Conservation (phyloP, 495 filamentous ascomycete genomes). For the Pyrenula massariospora region DNA sequence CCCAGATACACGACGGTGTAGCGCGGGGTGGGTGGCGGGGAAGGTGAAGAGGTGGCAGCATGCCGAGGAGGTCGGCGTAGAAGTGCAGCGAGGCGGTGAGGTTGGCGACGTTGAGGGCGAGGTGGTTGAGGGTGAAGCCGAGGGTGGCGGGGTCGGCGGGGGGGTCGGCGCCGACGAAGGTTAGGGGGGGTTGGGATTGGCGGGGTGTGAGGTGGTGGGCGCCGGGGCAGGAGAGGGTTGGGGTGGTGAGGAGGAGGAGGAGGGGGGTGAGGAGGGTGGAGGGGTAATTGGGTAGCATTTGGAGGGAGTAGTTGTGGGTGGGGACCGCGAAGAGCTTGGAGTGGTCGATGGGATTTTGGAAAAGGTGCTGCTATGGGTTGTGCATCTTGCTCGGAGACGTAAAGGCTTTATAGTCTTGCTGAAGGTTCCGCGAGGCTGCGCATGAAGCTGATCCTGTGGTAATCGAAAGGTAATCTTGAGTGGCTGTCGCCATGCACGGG, state of each 20-base stretch:
- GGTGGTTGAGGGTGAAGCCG: slow-evolving; percentile 33
- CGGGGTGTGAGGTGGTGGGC: background rate
- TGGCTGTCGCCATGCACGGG: too few relatives aligned
- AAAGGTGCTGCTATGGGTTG: too few relatives aligned
- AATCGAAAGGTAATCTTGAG: too few relatives aligned
- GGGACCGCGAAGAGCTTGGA: background rate
- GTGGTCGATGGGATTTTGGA: too few relatives aligned
- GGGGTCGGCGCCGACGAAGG: slow-evolving; percentile 16
- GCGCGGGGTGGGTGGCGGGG: slow-evolving; percentile 9
- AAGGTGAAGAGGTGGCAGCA: slow-evolving; percentile 33
- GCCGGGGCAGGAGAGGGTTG: background rate
- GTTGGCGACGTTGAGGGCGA: slow-evolving; percentile 28
- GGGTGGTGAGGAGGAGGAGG: background rate
- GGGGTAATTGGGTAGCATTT: background rate
- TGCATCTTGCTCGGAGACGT: too few relatives aligned
- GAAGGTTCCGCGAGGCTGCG: too few relatives aligned
- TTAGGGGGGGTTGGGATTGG: background rate
- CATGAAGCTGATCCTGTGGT: too few relatives aligned
- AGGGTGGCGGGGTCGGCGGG: slow-evolving; percentile 21
- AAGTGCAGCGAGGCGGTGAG: slow-evolving; percentile 27
- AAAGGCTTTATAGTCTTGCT: too few relatives aligned
- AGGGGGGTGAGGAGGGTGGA: background rate
- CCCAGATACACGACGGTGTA: slow-evolving; percentile 19
- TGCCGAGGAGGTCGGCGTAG: slow-evolving; percentile 34
- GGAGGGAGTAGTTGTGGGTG: background rate